These are phyloP conservation scores for Septoria linicola DNA, from an alignment of 2,329 filamentous ascomycete species.

Conservation along the genomic window DNA sequence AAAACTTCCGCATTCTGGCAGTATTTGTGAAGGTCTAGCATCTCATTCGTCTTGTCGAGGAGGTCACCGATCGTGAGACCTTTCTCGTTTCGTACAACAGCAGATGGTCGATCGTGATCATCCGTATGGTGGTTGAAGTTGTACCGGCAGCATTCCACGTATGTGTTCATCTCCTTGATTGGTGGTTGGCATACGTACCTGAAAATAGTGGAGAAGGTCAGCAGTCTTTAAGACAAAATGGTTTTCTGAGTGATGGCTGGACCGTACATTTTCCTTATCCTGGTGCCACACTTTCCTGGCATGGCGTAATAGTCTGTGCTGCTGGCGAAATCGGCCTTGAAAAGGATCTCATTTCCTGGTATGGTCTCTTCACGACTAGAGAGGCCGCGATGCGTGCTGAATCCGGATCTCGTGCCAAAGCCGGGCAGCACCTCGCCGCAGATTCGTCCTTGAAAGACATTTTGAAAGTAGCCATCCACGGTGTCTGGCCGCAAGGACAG, in stretches of 20 bases:
- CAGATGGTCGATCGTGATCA: constrained; percentile 1
- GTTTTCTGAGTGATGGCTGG: not conserved
- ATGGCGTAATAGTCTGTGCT: constrained; percentile 1
- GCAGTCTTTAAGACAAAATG: not conserved
- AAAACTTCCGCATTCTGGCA: constrained; percentile 7
- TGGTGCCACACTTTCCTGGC: not conserved
- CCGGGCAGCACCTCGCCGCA: constrained; percentile 10
- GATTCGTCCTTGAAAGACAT: constrained; percentile 3
- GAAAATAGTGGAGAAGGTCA: no score
- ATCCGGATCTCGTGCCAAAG: not conserved
- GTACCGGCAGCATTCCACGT: constrained; percentile 12
- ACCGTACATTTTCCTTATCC: constrained; percentile 5
- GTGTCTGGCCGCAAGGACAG: constrained; percentile 7
- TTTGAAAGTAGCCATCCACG: constrained; percentile 1
- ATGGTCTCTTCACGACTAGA: constrained; percentile 6
- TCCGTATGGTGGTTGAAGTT: constrained; percentile 1
- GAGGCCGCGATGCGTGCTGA: constrained; percentile 8
- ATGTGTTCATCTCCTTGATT: constrained; percentile 3
- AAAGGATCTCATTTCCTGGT: constrained; percentile 9
- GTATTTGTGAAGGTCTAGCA: constrained; percentile 8
- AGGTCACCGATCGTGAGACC: constrained; percentile 11
- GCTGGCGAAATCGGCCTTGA: constrained; percentile 9
- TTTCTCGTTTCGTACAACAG: not conserved
- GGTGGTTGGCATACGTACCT: constrained; percentile 10
- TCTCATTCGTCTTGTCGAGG: constrained; percentile 10